Conservation (phyloP, 2,329 filamentous ascomycete species). For the Venturia pyrina region DNA sequence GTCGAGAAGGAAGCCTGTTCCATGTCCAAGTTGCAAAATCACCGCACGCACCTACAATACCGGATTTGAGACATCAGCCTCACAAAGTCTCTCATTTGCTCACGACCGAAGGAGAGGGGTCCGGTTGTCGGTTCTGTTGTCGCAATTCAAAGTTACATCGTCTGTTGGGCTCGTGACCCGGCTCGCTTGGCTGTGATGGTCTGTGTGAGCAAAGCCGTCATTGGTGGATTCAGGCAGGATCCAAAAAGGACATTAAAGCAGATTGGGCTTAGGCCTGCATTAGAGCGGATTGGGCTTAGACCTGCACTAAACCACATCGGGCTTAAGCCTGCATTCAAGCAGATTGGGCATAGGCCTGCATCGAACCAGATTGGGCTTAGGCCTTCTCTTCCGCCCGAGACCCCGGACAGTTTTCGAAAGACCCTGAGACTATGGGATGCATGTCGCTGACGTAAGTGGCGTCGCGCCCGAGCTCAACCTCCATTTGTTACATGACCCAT, state of each 20-base stretch:
- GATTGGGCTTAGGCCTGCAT: not conserved
- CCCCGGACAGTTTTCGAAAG: not conserved
- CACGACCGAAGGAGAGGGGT: not conserved
- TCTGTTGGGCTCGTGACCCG: not conserved
- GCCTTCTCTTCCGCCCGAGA: not conserved
- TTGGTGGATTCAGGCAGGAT: not conserved
- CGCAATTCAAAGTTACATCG: conserved; percentile 1
- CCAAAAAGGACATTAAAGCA: not conserved
- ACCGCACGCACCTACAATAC: not conserved
- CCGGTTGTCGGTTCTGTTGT: not conserved
- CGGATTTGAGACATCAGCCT: not conserved
- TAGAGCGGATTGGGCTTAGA: too few relatives aligned
- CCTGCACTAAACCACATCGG: too few relatives aligned
- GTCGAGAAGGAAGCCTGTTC: not conserved
- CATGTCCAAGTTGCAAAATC: not conserved
- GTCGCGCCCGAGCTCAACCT: not conserved
- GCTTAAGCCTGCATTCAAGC: too few relatives aligned
- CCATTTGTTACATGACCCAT: not conserved
- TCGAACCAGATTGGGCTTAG: not conserved
- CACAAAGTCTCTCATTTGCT: not conserved
- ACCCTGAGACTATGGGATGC: not conserved
- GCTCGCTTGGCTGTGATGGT: not conserved
- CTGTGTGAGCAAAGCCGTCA: not conserved
- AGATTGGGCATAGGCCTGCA: too few relatives aligned
- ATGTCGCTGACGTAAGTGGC: not conserved